Base-by-base conservation (phyloP, 1,284 basidiomycete genomes). In the Sparassis latifolia region DNA sequence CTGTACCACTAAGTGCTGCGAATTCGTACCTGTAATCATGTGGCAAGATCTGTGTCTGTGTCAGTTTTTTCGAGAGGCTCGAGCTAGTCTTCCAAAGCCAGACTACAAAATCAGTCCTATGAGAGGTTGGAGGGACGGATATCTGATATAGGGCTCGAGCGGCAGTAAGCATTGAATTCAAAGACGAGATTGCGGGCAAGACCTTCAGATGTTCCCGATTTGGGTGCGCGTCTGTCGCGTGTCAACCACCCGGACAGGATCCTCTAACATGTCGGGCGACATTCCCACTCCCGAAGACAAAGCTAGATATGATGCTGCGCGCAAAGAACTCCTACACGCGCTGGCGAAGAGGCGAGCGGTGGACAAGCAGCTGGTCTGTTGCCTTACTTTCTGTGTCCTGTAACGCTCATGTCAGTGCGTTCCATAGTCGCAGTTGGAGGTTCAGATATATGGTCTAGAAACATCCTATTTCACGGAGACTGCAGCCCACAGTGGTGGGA, bases 361-460 rank as follows among this genome's bases (percentile, higher is more conserved):
- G 12, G 88, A 91, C 69, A 84, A 82, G 60, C 80, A 86, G 57
- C 69, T 91, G 59, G 87, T 89, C 42, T 32, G 82, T 71, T 29
- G 32, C 4, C 9, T 20, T 29, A 49, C 46, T 32, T 44, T 33
- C 47, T 51, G 48, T 48, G 9, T 53, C 45, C 10, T 10, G 2
- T 45, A n/a, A 20, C 20, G 20, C 20, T 20, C 20, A 20, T 20
- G 20, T 20, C 20, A 20, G 20, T 20, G 20, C 20, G 35, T 45
- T 33, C 45, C 51, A 44, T 29, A 89, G 86, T 82, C 84, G 10
- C 76, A 80, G 57, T 71, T 86, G 47, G 88, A 91, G 66, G 70
- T 79, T 32, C 79, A 86, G 58, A 86, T 91, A 55, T 86, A 86
- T 68, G 80, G 78, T 54, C 73, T 87, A 31, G 88, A 91, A 64